These are phyloP conservation scores for Quercus phellos DNA, from an alignment of 331 rosid genomes.

Conservation along the genomic window DNA sequence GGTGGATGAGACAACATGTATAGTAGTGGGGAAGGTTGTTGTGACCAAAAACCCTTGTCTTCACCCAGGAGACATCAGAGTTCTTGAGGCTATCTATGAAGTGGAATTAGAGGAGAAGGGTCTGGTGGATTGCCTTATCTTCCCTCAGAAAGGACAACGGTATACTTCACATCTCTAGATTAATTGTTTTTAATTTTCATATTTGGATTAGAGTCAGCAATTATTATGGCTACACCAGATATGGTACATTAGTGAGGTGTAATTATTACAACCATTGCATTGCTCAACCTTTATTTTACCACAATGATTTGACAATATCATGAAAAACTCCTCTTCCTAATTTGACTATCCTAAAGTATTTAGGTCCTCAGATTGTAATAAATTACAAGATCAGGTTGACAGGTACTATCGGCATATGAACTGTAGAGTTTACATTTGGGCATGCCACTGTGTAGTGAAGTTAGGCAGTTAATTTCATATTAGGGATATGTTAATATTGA, in stretches of 20 bases:
- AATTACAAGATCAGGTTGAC: neutral
- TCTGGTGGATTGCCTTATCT: slow-evolving; percentile 74
- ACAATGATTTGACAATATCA: neutral
- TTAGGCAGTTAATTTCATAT: neutral
- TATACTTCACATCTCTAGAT: slow-evolving; percentile 5
- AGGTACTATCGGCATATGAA: neutral
- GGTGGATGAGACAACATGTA: slow-evolving; percentile 54
- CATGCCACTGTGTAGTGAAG: neutral
- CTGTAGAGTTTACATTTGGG: neutral
- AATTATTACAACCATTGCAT: neutral
- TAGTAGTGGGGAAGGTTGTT: slow-evolving; percentile 67
- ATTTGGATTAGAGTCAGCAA: neutral
- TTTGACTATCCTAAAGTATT: neutral
- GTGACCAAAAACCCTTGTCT: slow-evolving; percentile 94
- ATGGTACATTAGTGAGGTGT: neutral
- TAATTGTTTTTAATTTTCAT: neutral
- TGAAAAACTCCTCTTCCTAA: neutral
- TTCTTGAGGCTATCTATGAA: slow-evolving; percentile 76
- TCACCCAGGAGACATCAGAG: slow-evolving; percentile 93
- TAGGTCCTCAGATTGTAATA: neutral
- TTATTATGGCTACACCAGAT: neutral
- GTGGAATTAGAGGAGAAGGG: slow-evolving; percentile 64
- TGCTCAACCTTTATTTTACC: neutral
- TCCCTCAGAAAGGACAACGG: slow-evolving; percentile 88
- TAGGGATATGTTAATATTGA: neutral